These are phyloP conservation scores for Arachnomyces sp. DNA, from an alignment of 2,329 filamentous ascomycete genomes.

Conservation along the genomic window DNA sequence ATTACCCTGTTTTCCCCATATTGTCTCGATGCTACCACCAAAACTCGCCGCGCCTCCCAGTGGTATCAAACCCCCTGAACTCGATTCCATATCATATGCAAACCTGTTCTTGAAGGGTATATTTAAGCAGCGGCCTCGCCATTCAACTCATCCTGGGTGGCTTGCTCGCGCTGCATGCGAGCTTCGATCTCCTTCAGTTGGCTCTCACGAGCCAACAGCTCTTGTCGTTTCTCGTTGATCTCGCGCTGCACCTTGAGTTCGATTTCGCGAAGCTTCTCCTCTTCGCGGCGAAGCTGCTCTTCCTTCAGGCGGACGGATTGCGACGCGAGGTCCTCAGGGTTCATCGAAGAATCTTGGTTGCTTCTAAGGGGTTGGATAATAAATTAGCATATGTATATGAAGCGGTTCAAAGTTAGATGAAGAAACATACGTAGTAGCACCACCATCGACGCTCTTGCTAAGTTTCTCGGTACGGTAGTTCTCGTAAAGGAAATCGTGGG, in stretches of 20 bases:
- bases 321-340: slow-evolving; percentile 84
- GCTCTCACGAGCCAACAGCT: slow-evolving; percentile 92
- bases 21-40: background rate
- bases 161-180: slow-evolving; percentile 81
- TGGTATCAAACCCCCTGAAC: slow-evolving; percentile 4
- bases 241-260: slow-evolving; percentile 99
- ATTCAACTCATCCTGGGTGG: slow-evolving; percentile 18
- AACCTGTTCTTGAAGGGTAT: background rate
- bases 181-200: slow-evolving; percentile 98
- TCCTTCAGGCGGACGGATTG: slow-evolving; percentile 99
- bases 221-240: slow-evolving; percentile 99
- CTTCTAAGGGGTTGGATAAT: slow-evolving; percentile 6
- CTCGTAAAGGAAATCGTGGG: slow-evolving; percentile 98
- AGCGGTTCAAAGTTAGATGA: slow-evolving; percentile 1
- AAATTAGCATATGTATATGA: background rate
- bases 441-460: slow-evolving; percentile 96
- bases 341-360: slow-evolving; percentile 13
- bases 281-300: slow-evolving; percentile 95
- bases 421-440: slow-evolving; percentile 70
- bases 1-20: slow-evolving; percentile 1
- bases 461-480: slow-evolving; percentile 99
- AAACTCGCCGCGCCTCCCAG: background rate
- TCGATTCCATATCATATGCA: background rate
- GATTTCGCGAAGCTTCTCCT: slow-evolving; percentile 99
- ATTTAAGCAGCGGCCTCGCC: slow-evolving; percentile 15